phyloP scores from a whole-genome alignment of 2,329 filamentous ascomycete genomes.

The Chaetomiaceae sp. region DNA sequence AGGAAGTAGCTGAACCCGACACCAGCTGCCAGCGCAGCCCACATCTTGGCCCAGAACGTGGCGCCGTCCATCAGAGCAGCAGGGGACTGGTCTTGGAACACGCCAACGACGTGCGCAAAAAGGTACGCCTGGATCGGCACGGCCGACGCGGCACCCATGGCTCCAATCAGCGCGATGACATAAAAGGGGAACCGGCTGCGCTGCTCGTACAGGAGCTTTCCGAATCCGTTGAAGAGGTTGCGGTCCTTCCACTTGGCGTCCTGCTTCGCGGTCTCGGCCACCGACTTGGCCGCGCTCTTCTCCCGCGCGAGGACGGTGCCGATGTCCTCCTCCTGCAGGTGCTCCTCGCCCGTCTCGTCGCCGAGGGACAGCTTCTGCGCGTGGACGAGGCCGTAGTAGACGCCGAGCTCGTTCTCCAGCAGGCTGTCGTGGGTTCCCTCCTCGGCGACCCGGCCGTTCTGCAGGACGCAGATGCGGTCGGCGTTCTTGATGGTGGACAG shows the following conservation, averaged over 20 bases:
- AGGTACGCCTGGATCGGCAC: conserved; percentile 51
- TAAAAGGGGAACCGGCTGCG: conserved; percentile 47
- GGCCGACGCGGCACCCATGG: conserved; percentile 40
- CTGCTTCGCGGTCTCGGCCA: conserved; percentile 24
- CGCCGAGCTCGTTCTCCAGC: conserved; percentile 49
- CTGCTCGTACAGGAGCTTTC: conserved; percentile 53
- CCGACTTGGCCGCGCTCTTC: conserved; percentile 42
- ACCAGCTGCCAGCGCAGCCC: conserved; percentile 52
- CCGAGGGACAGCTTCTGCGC: conserved; percentile 56
- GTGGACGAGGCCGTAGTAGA: conserved; percentile 64
- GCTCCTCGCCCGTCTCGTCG: conserved; percentile 37
- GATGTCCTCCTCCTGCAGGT: conserved; percentile 37
- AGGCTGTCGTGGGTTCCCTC: conserved; percentile 71
- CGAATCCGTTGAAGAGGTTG: conserved; percentile 49
- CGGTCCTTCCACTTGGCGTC: conserved; percentile 33
- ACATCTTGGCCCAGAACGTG: conserved; percentile 64
- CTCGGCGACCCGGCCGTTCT: conserved; percentile 66
- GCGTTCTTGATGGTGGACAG: conserved; percentile 72
- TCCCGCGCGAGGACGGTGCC: conserved; percentile 38
- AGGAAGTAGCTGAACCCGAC: conserved; percentile 50
- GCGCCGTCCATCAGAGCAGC: conserved; percentile 17
- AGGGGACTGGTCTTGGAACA: conserved; percentile 42
- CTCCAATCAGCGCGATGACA: conserved; percentile 43
- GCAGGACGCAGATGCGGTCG: conserved; percentile 72
- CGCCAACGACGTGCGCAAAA: conserved; percentile 48